Base-by-base conservation (phyloP, 139 green algal species). In the Chlorella sp. region DNA sequence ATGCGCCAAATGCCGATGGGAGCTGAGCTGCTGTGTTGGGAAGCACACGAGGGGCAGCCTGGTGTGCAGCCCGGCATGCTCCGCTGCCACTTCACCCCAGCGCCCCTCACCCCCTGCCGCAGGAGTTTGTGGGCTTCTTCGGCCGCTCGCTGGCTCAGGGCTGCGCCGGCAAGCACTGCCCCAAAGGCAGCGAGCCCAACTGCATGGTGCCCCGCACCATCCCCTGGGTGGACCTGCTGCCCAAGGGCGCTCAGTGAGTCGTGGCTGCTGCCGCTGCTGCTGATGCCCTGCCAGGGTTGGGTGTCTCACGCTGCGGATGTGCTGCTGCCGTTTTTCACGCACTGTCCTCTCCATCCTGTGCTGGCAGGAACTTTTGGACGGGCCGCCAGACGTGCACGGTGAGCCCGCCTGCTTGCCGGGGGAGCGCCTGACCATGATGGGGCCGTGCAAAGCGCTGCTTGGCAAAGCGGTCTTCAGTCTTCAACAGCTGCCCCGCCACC, bases 181-280 rank as follows among this genome's bases (percentile, higher is more conserved):
- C 56, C 0, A 16, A 28, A 17, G 58, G 40, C 38, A 36, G 36
- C 6, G 76, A 73, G 56, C 56, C 76, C 40, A 56, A 82, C 76
- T 82, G 76, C 76, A 54, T 56, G 56, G 72, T 82, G 38, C 76
- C 76, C 1, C 0, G 36, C 38, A 58, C 76, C 76, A 41, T 73
- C 56, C 76, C 76, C 56, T 82, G 34, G 30, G 41, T 73, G 1
- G 76, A 82, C 76, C 76, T 82, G 58, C 58, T 82, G 76, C 76
- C 76, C 28, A 54, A 40, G 16, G 76, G 76, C 76, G 40, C 38
- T 16, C 76, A 80, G 41, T 34, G n/a, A 60, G 51, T 24, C 16
- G 34, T 41, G 40, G 64, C 32, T 70, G 28, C 64, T 38, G 51
- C 51, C 20, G 64, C 64, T 70, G 64, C 64, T 38, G 30, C 8